Base-by-base conservation (phyloP, 148 eudicot genomes). In the Camellia sinensis region DNA sequence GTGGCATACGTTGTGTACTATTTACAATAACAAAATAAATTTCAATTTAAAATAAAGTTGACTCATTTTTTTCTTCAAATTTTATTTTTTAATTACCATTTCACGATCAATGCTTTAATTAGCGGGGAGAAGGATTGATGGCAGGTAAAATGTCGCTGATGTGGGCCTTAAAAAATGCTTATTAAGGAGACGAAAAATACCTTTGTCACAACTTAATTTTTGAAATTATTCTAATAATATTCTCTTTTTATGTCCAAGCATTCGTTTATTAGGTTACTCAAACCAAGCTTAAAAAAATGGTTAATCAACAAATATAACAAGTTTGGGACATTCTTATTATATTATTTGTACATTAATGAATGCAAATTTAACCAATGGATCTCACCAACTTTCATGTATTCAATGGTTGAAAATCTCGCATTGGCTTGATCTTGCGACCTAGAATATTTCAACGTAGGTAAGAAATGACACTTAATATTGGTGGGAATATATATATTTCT, bases 141-240 rank as follows among this genome's bases (percentile, higher is more conserved):
- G 83, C 59, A 3, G 82, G 80, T 86, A 76, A 79, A 84, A 66
- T 57, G 86, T 83, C 86, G 69, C 75, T 78, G 46, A 73, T 60
- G 86, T 80, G 82, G 82, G 84, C 48, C 78, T 63, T 60, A 71
- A 12, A 75, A 78, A 67, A 81, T 48, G 82, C 75, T 66, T 81
- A 75, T 81, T 57, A 80, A 80, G 68, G 82, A 80, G 89, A 82
- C 85, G 68, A 84, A 59, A 53, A 80, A 74, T 80, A 75, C 79
- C 80, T 87, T 84, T 84, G 52, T 48, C 29, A 22, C 18, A 53
- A 70, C 53, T 79, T 73, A 1, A 44, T 78, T 48, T 48, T 45
- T 52, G 73, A 29, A 46, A 79, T 60, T 75, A 80, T 67, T 80
- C 63, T 10, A 69, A 5, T 72, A 81, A 46, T 75, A 81, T 75